Conservation (phyloP, 768 basidiomycete genomes). For the Russula sp. region DNA sequence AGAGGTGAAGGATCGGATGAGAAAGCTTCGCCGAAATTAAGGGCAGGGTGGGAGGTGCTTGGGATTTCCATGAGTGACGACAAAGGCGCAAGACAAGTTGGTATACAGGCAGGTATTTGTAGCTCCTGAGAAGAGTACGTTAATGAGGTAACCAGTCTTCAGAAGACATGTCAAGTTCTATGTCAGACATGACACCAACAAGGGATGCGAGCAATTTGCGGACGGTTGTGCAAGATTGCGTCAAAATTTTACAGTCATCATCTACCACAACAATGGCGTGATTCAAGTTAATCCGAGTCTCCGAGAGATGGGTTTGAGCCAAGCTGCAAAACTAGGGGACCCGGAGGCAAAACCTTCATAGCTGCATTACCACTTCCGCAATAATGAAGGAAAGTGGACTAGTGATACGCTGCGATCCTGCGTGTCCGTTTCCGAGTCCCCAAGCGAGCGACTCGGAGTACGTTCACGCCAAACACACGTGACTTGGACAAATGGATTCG, state of each 20-base stretch:
- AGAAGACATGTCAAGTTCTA: background rate
- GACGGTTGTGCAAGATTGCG: conserved; percentile 20
- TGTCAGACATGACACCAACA: background rate
- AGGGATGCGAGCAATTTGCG: background rate
- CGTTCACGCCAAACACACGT: no score
- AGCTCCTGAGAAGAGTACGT: background rate
- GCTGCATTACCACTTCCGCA: no score
- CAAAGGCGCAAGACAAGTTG: background rate
- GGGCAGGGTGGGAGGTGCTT: background rate
- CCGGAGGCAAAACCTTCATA: background rate
- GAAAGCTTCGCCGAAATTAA: background rate
- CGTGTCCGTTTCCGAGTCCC: no score
- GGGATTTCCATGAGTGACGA: background rate
- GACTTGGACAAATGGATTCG: no score
- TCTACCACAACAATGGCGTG: conserved; percentile 10
- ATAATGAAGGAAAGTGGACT: no score
- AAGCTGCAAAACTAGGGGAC: background rate
- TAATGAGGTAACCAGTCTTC: background rate
- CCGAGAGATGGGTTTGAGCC: no score
- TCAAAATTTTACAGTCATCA: conserved; percentile 11
- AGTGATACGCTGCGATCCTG: no score
- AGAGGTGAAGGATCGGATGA: conserved; percentile 6
- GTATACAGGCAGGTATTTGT: conserved; percentile 9
- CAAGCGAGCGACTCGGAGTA: no score
- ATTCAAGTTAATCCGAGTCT: background rate